phyloP scores from a whole-genome alignment of 495 filamentous ascomycete species.

The Neurospora sp. region DNA sequence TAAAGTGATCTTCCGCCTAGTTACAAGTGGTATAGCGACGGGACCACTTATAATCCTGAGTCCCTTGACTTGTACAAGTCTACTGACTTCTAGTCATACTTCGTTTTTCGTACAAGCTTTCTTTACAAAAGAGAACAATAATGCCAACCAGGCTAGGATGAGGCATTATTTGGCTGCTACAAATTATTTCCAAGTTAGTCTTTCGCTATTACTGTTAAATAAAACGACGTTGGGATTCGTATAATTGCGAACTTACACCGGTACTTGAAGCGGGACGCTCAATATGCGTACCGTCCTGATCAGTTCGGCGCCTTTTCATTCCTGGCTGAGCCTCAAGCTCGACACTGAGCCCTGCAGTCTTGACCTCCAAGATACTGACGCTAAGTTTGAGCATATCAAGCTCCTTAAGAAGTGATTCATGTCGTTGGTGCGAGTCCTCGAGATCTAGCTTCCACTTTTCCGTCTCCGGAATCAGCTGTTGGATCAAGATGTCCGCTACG shows the following conservation, averaged over 20 bases:
- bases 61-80: neutral
- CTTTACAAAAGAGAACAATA: no score
- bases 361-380: neutral
- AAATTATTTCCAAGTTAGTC: neutral
- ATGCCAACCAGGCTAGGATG: neutral
- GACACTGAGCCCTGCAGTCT: neutral
- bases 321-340: neutral
- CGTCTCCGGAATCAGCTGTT: constrained; percentile 4
- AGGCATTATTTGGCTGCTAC: neutral
- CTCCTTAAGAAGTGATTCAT: neutral
- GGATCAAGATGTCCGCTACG: constrained; percentile 16
- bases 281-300: neutral
- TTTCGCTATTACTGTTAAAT: neutral
- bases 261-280: neutral
- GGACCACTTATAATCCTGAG: neutral
- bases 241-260: neutral
- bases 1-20: neutral
- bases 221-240: neutral
- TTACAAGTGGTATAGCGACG: neutral
- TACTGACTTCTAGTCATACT: neutral
- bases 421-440: neutral
- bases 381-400: neutral
- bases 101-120: neutral
- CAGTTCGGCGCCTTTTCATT: neutral
- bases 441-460: neutral